Conservation (phyloP, 208 protist genomes). For the Leishmania aethiopica region DNA sequence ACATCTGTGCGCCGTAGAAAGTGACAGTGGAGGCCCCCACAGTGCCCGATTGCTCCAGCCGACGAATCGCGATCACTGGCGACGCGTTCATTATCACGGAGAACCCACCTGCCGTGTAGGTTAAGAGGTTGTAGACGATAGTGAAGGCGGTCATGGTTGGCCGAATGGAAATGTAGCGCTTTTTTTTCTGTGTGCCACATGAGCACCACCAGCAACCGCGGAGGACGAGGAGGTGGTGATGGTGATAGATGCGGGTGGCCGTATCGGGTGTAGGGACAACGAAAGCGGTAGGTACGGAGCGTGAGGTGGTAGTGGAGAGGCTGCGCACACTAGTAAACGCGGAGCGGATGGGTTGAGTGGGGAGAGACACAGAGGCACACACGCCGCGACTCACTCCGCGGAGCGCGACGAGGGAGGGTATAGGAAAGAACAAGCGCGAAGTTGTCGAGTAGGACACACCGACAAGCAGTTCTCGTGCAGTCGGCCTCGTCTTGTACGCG, state of each 20-base stretch:
- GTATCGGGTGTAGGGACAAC: not conserved
- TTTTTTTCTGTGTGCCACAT: not conserved
- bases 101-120: conserved; percentile 50
- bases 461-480: not conserved
- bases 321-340: not conserved
- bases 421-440: not conserved
- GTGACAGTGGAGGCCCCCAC: conserved; percentile 59
- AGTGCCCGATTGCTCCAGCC: conserved; percentile 47
- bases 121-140: conserved; percentile 41
- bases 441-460: not conserved
- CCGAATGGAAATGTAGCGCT: not conserved
- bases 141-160: conserved; percentile 21
- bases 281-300: not conserved
- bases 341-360: too few relatives aligned
- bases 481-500: not conserved
- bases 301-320: not conserved
- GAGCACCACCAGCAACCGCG: not conserved
- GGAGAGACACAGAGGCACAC: not conserved
- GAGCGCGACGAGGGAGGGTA: not conserved
- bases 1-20: conserved; percentile 64
- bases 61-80: conserved; percentile 50
- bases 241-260: not conserved
- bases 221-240: not conserved
- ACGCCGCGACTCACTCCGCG: not conserved
- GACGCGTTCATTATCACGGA: conserved; percentile 57